phyloP scores from a whole-genome alignment of 306 rosid genomes.

The Astragalus membranaceus region DNA sequence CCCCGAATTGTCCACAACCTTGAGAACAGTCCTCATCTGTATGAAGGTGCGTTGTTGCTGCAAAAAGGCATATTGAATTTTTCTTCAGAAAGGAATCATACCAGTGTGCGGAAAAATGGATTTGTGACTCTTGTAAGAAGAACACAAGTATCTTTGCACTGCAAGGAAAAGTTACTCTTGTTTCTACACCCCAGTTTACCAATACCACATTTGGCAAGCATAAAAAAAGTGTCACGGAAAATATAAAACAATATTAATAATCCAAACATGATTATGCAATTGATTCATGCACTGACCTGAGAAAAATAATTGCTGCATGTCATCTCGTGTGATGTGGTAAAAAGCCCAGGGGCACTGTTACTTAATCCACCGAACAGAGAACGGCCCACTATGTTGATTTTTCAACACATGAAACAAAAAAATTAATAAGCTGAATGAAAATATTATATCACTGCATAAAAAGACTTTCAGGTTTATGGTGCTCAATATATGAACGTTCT shows the following conservation, averaged over 20 bases:
- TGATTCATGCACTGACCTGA: slow-evolving; percentile 46
- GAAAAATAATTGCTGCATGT: slow-evolving; percentile 39
- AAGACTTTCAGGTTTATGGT: neutral
- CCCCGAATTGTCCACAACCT: slow-evolving; percentile 85
- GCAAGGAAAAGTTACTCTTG: neutral
- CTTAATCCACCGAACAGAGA: slow-evolving; percentile 53
- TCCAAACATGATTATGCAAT: neutral
- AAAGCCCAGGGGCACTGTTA: slow-evolving; percentile 37
- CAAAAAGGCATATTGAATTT: neutral
- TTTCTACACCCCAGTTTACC: neutral
- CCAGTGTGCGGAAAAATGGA: neutral
- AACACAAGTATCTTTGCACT: neutral
- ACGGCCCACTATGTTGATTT: slow-evolving; percentile 47
- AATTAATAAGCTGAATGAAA: neutral
- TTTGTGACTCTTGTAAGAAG: neutral
- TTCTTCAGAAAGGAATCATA: neutral
- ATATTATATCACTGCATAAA: neutral
- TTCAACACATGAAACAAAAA: slow-evolving; percentile 21
- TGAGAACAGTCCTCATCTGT: slow-evolving; percentile 89
- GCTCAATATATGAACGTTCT: slow-evolving; percentile 20
- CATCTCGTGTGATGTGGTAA: slow-evolving; percentile 41
- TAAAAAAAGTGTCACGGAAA: neutral
- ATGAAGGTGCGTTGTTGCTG: slow-evolving; percentile 81
- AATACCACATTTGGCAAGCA: neutral
- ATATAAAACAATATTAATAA: neutral